A percentile compares a stretch with the other conserved stretches of the same genome.
Evolutionary conservation across 1,284 basidiomycete species (phyloP).

Genomic region (Rhodotorula glutinis): DNA sequence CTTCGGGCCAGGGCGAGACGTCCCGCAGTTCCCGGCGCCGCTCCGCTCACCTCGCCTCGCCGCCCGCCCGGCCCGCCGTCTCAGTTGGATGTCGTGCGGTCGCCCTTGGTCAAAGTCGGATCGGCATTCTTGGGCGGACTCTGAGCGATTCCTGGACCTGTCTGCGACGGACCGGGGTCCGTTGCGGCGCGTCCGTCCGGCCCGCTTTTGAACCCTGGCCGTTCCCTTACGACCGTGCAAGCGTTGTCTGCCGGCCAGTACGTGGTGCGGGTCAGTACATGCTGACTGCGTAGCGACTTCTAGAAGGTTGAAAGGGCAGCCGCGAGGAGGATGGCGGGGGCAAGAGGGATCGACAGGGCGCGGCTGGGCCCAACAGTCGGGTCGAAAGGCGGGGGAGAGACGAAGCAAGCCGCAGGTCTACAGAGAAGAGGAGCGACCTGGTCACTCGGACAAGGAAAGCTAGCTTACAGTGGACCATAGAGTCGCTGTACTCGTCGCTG

Average conservation of each 20-base stretch:
- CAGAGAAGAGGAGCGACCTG: too few relatives aligned
- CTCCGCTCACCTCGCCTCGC: too few relatives aligned
- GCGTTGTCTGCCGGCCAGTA: not conserved
- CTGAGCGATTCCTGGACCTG: not conserved
- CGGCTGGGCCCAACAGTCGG: too few relatives aligned
- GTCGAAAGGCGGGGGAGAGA: not conserved
- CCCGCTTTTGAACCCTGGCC: not conserved
- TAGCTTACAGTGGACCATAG: constrained; percentile 29
- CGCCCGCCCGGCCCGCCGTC: too few relatives aligned
- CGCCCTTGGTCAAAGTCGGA: too few relatives aligned
- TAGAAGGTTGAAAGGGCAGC: not conserved
- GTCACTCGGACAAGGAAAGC: too few relatives aligned
- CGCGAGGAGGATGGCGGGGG: too few relatives aligned
- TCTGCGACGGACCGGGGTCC: not conserved
- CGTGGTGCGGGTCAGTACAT: too few relatives aligned
- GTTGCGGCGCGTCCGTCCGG: not conserved
- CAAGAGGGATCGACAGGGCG: not conserved
- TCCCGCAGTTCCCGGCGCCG: too few relatives aligned
- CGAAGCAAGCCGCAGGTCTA: not conserved
- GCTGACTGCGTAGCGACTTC: too few relatives aligned
- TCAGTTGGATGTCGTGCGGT: too few relatives aligned
- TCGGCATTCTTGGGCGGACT: not conserved
- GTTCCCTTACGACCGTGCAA: not conserved
- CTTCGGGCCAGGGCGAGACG: too few relatives aligned
- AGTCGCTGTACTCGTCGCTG: constrained; percentile 15